Evolutionary conservation across 176 grass and related monocot species (phyloP), one percentile per base, ranked within the genome.

Genomic region (Olyra latifolia): DNA sequence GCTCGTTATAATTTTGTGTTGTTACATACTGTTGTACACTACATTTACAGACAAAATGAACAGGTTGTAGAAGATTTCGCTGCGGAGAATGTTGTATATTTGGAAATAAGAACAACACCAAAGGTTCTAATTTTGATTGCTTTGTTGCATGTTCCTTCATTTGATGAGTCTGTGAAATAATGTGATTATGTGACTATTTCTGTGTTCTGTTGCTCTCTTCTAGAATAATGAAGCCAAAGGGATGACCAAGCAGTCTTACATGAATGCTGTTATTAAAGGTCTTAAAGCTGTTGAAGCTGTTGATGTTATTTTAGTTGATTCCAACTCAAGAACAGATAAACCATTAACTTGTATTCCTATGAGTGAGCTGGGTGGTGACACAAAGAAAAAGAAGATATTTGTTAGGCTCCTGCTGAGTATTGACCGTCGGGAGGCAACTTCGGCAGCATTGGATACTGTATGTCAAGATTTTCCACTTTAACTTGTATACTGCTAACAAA

Each of bases 41-140:
- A 49, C 12, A 62, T 63, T 76, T 85, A 16, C 1, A 24, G 3
- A 68, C 44, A 69, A 82, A 83, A 78, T 30, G 52, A 55, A 66
- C 76, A 94, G 92, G 95, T 86, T 20, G 86, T 98, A 10, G 88
- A 92, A 89, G 95, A 98, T 90, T 98, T 98, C 83, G 90, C 95
- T 69, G 88, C 88, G 24, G 95, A 98, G 80, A 98, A 98, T 89
- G 92, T 92, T 72, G 78, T 95, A 38, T 95, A 98, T 91, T 66
- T 98, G 71, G 92, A 98, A 87, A 83, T 98, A 75, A 93, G 95
- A 86, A 95, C 95, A 22, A 98, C 95, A 52, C 95, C 95, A 66
- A 98, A 98, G 90, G 95, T 98, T 56, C 22, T 77, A 35, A 40
- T 81, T 23, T 48, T 68, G 50, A 41, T 7, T 79, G 7, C 7